Evolutionary conservation across 192 early-diverging fungal species (phyloP), one percentile per base, ranked within the genome.

Genomic region (Umbelopsis sp.): DNA sequence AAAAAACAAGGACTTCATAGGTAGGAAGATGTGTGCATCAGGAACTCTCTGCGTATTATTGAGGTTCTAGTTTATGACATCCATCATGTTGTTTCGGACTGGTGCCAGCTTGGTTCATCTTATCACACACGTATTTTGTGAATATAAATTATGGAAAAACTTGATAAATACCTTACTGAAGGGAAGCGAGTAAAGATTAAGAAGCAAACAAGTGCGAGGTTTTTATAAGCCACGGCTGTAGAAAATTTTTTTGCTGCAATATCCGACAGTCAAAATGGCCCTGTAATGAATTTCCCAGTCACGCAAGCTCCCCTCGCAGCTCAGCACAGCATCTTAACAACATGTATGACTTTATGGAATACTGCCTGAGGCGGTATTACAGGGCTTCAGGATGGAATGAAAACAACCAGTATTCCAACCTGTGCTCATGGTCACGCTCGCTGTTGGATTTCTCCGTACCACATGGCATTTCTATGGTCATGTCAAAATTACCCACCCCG

Each of bases 371-470:
- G 71, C 84, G 89, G 77, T 96, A 93, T 79, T 93, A 93, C 75
- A 81, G 85, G 16, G 80, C 87, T 16, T 90, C 87, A 8, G 80
- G 82, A 27, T 97, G 92, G 92, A 90, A 91, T 74, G 91, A 93
- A 53, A 84, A 90, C 66, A 91, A 90, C 70, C 90, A 90, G 67
- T 97, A 94, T 72, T 90, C 93, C 33, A 91, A 93, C 71, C 81
- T 97, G 23, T 90, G 90, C 77, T 80, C 88, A 8, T 83, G 90
- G 53, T 86, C 91, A 2, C 78, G 88, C 80, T 89, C 91, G 8
- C 72, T 97, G 12, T 79, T 97, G 21, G 90, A 94, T 71, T 98
- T 98, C 78, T 70, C 83, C n/a, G 86, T 88, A 23, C 95, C 97
- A 16, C 69, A 82, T 27, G 90, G 91, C 0, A 74, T 95, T 7